These are phyloP conservation scores for Epithele typhae DNA, from an alignment of 768 basidiomycete genomes.

Conservation along the genomic window DNA sequence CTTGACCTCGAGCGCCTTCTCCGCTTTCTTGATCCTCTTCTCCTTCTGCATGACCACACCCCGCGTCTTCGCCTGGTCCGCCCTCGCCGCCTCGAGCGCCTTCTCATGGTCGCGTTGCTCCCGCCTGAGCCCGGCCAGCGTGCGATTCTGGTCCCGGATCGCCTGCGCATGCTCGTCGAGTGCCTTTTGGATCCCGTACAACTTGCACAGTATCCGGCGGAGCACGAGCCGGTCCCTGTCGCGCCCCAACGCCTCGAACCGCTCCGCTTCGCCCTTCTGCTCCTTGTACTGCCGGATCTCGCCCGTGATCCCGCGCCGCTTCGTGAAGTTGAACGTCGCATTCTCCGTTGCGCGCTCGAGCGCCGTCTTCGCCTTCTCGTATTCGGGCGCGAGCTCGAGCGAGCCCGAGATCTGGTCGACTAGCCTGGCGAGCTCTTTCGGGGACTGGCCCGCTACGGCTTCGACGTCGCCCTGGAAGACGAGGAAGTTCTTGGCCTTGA, in stretches of 20 bases:
- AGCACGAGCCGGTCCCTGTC: slow-evolving; percentile 79
- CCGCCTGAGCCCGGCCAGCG: slow-evolving; percentile 60
- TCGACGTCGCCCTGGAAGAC: slow-evolving; percentile 99
- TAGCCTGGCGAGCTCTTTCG: slow-evolving; percentile 82
- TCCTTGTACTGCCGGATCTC: slow-evolving; percentile 98
- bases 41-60: slow-evolving; percentile 79
- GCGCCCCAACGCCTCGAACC: slow-evolving; percentile 73
- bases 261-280: slow-evolving; percentile 89
- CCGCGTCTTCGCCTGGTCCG: slow-evolving; percentile 76
- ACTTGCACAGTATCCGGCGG: slow-evolving; percentile 77
- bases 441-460: slow-evolving; percentile 91
- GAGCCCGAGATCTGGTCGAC: slow-evolving; percentile 97
- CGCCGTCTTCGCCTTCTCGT: slow-evolving; percentile 82
- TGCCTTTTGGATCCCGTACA: slow-evolving; percentile 85
- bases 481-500: slow-evolving; percentile 98
- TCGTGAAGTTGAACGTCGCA: slow-evolving; percentile 92
- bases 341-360: slow-evolving; percentile 92
- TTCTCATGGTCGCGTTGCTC: slow-evolving; percentile 70
- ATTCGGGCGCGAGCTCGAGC: slow-evolving; percentile 81
- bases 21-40: slow-evolving; percentile 83
- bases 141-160: slow-evolving; percentile 71
- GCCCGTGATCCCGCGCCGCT: slow-evolving; percentile 86
- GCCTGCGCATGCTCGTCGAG: slow-evolving; percentile 68
- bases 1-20: slow-evolving; percentile 83
- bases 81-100: slow-evolving; percentile 66